phyloP scores from a whole-genome alignment of 176 grass and related monocot genomes.

The Triticum aestivum region DNA sequence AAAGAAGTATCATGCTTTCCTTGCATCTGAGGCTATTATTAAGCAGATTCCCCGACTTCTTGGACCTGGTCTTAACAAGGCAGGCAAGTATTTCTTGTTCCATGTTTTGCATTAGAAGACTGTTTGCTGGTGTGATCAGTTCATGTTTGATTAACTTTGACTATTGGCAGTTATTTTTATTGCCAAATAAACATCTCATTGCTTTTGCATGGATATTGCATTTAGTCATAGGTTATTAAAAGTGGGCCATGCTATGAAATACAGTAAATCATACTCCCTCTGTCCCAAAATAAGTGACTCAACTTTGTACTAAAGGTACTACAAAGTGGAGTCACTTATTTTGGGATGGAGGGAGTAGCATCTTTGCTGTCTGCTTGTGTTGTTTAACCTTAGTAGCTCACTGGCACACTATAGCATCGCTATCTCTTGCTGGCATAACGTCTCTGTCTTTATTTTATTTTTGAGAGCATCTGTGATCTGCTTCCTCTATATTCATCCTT shows the following conservation, averaged over 20 bases:
- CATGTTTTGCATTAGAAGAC: neutral
- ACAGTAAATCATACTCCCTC: neutral
- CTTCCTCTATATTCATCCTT: neutral
- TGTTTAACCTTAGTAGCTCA: neutral
- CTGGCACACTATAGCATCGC: neutral
- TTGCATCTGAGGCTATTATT: conserved; percentile 90
- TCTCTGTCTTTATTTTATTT: neutral
- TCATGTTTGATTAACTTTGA: neutral
- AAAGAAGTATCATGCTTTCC: conserved; percentile 91
- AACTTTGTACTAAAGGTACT: no score
- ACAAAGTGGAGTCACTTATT: no score
- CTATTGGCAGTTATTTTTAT: neutral
- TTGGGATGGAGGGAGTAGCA: neutral
- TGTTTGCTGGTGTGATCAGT: neutral
- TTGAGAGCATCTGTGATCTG: neutral
- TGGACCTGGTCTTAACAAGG: conserved; percentile 96
- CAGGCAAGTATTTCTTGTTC: conserved; percentile 43
- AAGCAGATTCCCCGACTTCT: conserved; percentile 94
- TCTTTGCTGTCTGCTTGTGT: neutral
- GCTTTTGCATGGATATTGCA: neutral
- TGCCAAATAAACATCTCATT: neutral
- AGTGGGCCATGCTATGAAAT: neutral
- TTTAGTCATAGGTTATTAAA: neutral
- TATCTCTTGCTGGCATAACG: neutral
- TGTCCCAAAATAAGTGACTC: no score